Conservation (phyloP, 2,329 filamentous ascomycete species). For the Mycosphaerella sp. region DNA sequence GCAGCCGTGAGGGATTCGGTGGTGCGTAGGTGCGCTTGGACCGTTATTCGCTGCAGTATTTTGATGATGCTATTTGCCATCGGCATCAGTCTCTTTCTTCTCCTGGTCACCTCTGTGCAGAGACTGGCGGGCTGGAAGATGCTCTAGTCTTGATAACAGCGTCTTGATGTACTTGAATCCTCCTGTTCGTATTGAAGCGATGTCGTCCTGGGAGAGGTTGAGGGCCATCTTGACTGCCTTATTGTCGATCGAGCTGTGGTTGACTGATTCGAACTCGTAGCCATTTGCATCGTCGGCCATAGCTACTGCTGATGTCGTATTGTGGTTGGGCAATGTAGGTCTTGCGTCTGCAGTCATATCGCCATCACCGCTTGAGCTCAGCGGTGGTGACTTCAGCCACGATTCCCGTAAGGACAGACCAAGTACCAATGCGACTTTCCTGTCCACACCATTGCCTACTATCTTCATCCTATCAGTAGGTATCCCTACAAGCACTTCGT, state of each 20-base stretch:
- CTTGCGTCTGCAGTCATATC: conserved; percentile 4
- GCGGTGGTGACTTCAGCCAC: conserved; percentile 31
- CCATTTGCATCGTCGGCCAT: background rate
- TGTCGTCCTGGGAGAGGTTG: conserved; percentile 13
- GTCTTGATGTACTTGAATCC: conserved; percentile 7
- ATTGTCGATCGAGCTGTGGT: conserved; percentile 14
- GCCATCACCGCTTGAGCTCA: background rate
- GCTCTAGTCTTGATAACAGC: background rate
- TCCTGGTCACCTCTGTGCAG: background rate
- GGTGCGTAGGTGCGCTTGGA: too few relatives aligned
- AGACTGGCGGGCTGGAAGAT: background rate
- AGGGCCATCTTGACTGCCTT: conserved; percentile 19
- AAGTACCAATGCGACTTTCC: conserved; percentile 60
- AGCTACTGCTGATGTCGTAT: background rate
- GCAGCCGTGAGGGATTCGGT: too few relatives aligned
- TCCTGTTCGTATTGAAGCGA: conserved; percentile 6
- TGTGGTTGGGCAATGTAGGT: background rate
- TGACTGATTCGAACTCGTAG: background rate
- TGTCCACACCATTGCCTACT: conserved; percentile 70
- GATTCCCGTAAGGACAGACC: conserved; percentile 60
- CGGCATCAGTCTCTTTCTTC: too few relatives aligned
- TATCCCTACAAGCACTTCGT: conserved; percentile 62
- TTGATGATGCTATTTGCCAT: background rate
- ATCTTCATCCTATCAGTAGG: conserved; percentile 55
- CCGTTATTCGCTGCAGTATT: background rate